Conservation (phyloP, 2,329 filamentous ascomycete species). For the Chrysoporthe puriensis region DNA sequence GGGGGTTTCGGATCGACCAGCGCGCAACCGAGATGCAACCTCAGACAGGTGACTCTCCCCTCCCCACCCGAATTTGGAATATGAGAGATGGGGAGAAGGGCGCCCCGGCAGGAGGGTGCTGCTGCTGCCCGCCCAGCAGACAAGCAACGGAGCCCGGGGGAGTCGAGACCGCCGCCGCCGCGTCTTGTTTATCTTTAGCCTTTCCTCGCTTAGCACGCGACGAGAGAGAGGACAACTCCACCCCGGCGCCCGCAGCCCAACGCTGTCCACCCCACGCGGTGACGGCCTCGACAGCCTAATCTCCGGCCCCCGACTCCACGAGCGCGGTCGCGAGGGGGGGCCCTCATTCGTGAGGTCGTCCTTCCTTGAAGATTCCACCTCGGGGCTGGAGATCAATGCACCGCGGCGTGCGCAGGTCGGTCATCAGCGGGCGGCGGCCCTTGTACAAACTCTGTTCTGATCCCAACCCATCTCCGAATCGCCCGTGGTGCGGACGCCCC, state of each 20-base stretch:
- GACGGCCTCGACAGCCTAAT: slow-evolving; percentile 2
- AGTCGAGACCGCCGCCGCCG: no score
- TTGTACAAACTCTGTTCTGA: background rate
- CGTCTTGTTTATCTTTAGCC: background rate
- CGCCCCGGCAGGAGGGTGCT: background rate
- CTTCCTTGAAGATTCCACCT: no score
- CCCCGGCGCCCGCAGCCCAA: background rate
- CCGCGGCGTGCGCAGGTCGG: background rate
- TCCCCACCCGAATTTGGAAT: background rate
- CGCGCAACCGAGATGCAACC: background rate
- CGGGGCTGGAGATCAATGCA: no score
- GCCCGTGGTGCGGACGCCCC: background rate
- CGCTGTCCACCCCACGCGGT: background rate
- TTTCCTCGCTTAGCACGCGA: slow-evolving; percentile 2
- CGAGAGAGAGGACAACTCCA: background rate
- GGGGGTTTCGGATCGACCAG: background rate
- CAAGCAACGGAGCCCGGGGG: no score
- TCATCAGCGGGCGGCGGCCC: background rate
- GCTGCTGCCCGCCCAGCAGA: no score
- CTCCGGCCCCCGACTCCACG: background rate
- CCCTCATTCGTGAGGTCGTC: background rate
- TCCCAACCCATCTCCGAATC: background rate
- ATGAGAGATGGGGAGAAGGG: background rate
- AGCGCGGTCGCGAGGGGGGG: background rate
- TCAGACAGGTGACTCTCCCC: background rate